Base-by-base conservation (phyloP, 1,139 yeast species). In the Pichia sp. region DNA sequence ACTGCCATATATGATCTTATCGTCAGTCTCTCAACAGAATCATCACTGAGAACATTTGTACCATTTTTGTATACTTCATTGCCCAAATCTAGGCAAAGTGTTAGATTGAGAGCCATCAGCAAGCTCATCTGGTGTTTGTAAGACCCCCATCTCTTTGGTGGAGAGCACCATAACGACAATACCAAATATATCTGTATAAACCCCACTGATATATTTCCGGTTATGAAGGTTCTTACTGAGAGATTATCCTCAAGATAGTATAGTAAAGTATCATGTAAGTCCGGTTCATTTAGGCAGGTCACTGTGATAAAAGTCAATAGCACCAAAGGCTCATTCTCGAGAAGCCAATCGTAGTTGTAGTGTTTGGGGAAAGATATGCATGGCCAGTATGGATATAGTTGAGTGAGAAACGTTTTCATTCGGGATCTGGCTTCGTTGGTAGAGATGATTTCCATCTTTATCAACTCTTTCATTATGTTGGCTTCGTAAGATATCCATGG, bases 71-170 rank as follows among this genome's bases (percentile, higher is more conserved):
- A 46, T 37, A 60, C 45, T 49, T 56, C 58, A 51, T 58, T 51
- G 40, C 73, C 73, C 33, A 71, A 50, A 40, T 72, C 77, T 18
- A 72, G 60, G 47, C 77, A 70, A 19, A 72, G 47, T 2, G 72
- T 61, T 25, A 73, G 50, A 41, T 63, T 64, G 35, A 65, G 56
- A 3, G 73, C 72, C 32, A 64, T 62, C 40, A 73, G 49, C 19
- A 72, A 49, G 42, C 66, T 65, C 52, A 73, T 62, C 43, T 71
- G 77, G 47, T 69, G 72, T 46, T 67, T 69, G 49, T 64, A 71
- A 27, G 72, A 69, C 5, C 74, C 75, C 56, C 69, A 62, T 42
- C 62, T 63, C 23, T 63, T 58, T 4, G 77, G 72, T 3, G 76
- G 74, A 6, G 69, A 55, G 38, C 67, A 63, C 77, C 77, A 73